Percentiles rank a stretch among this genome's conserved stretches.
phyloP scores from a whole-genome alignment of 345 rosid species.

The Eucalyptus curtisii region DNA sequence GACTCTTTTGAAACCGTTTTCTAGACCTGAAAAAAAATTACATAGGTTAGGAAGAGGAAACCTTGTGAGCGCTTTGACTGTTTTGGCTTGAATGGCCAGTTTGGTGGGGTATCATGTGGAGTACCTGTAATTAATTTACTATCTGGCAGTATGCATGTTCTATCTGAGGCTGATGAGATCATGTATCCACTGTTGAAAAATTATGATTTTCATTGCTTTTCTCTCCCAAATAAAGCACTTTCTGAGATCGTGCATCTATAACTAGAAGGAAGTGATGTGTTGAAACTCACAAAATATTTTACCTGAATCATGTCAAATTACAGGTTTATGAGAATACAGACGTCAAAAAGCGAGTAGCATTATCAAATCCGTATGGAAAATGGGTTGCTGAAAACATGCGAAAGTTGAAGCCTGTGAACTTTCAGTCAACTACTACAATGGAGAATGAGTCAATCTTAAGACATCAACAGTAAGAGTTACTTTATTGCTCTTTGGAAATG shows the following conservation, averaged over 20 bases:
- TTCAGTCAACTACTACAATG: constrained; percentile 50
- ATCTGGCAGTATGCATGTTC: not conserved
- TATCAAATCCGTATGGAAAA: constrained; percentile 72
- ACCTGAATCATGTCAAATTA: not conserved
- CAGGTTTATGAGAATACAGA: constrained; percentile 96
- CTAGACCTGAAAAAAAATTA: not conserved
- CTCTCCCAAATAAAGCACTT: not conserved
- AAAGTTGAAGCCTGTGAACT: constrained; percentile 57
- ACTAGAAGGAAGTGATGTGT: not conserved
- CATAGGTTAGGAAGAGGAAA: not conserved
- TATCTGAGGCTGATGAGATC: not conserved
- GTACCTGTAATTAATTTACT: not conserved
- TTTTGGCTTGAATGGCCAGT: not conserved
- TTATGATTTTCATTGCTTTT: not conserved
- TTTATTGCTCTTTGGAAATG: not conserved
- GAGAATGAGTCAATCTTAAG: constrained; percentile 76
- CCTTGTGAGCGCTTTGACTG: not conserved
- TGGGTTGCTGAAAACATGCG: constrained; percentile 76
- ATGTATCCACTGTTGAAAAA: not conserved
- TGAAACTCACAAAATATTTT: not conserved
- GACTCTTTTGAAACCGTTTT: not conserved
- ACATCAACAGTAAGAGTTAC: constrained; percentile 70
- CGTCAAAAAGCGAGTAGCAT: constrained; percentile 80
- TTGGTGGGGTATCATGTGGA: not conserved
- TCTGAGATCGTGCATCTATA: not conserved